Conservation (phyloP, 768 basidiomycete genomes). For the Pulveroboletus sp. region DNA sequence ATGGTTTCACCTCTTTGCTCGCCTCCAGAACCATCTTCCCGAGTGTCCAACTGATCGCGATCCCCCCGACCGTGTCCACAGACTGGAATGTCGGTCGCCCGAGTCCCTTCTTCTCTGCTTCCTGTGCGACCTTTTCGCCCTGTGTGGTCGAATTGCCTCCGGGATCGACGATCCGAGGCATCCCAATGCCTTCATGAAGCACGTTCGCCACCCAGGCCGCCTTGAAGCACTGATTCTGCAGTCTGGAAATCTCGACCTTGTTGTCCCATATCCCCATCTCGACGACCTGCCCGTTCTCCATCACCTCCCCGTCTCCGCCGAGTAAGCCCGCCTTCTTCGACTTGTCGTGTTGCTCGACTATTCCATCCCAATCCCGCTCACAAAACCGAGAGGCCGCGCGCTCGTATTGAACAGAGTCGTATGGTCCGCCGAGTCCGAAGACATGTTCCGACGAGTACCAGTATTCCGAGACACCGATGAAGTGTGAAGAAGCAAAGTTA, state of each 20-base stretch:
- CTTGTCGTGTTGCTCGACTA: conserved; percentile 60
- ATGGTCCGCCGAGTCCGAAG: conserved; percentile 89
- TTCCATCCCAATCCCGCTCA: conserved; percentile 68
- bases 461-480: conserved; percentile 97
- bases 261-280: conserved; percentile 65
- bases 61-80: conserved; percentile 85
- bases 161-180: conserved; percentile 85
- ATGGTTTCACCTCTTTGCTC: conserved; percentile 71
- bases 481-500: conserved; percentile 88
- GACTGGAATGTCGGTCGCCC: conserved; percentile 86
- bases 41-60: conserved; percentile 95
- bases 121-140: conserved; percentile 65
- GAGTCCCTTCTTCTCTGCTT: conserved; percentile 81
- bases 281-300: conserved; percentile 56
- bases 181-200: conserved; percentile 90
- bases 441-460: conserved; percentile 99
- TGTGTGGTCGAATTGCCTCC: conserved; percentile 73
- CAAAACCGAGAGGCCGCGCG: conserved; percentile 88
- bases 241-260: conserved; percentile 66
- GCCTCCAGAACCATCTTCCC: conserved; percentile 99
- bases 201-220: conserved; percentile 98
- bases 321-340: conserved; percentile 47
- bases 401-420: conserved; percentile 96
- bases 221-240: conserved; percentile 99
- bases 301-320: conserved; percentile 64